Percentiles rank a stretch among this genome's conserved stretches.
Evolutionary conservation across 768 basidiomycete species (phyloP).

Genomic region (Suillus discolor): DNA sequence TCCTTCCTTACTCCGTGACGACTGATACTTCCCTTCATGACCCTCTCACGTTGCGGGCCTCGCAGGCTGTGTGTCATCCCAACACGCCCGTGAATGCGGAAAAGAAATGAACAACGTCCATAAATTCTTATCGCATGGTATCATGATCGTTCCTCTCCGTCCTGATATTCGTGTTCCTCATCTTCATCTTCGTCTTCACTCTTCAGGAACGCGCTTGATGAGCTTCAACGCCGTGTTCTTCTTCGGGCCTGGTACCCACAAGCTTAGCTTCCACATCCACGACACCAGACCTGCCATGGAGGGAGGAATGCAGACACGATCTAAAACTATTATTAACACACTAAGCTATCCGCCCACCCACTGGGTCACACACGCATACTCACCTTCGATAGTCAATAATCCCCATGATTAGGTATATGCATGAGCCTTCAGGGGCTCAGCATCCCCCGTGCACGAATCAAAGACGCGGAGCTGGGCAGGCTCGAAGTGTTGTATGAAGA

Average conservation of each 20-base stretch:
- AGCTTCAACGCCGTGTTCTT: slow-evolving; percentile 73
- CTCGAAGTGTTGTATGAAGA: slow-evolving; percentile 94
- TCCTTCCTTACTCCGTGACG: background rate
- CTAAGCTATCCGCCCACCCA: background rate
- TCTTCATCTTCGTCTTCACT: slow-evolving; percentile 62
- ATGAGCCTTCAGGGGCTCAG: slow-evolving; percentile 84
- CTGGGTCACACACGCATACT: background rate
- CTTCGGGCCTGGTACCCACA: slow-evolving; percentile 47
- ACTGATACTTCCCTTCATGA: slow-evolving; percentile 50
- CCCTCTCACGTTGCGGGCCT: slow-evolving; percentile 85
- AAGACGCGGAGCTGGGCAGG: slow-evolving; percentile 77
- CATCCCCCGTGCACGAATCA: slow-evolving; percentile 74
- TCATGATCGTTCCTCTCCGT: slow-evolving; percentile 53
- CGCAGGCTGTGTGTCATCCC: slow-evolving; percentile 84
- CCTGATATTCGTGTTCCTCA: slow-evolving; percentile 47
- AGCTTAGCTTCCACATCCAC: slow-evolving; percentile 68
- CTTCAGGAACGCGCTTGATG: background rate
- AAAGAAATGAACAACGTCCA: slow-evolving; percentile 95
- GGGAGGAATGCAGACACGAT: slow-evolving; percentile 64
- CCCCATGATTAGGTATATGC: slow-evolving; percentile 85
- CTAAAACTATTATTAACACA: slow-evolving; percentile 39
- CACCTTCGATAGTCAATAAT: slow-evolving; percentile 58
- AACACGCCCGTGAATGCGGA: slow-evolving; percentile 88
- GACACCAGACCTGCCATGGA: slow-evolving; percentile 33
- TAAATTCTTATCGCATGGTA: slow-evolving; percentile 87